Percentiles rank a stretch among this genome's conserved stretches.
Evolutionary conservation across 2,329 filamentous ascomycete species (phyloP).

Genomic region (Neonectria punicea): DNA sequence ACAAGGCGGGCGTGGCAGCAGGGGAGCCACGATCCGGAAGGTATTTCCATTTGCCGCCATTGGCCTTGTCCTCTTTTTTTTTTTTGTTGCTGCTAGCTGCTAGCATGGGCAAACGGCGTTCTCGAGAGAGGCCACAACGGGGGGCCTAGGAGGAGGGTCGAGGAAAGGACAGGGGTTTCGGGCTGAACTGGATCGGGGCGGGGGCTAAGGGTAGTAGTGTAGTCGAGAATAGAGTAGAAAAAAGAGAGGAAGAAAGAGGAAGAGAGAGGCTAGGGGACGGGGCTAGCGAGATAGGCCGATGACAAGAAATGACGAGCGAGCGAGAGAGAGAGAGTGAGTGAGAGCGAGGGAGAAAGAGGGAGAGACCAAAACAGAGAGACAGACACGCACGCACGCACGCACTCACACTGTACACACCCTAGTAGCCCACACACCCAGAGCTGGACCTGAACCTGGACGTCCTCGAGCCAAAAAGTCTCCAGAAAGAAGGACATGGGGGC

Average conservation of each 20-base stretch:
- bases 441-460: neutral
- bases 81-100: neutral
- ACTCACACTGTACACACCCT: too few relatives aligned
- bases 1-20: conserved; percentile 13
- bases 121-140: conserved; percentile 9
- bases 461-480: too few relatives aligned
- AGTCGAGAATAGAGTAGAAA: neutral
- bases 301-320: neutral
- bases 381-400: too few relatives aligned
- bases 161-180: conserved; percentile 16
- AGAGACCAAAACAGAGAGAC: neutral
- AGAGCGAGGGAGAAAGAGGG: too few relatives aligned
- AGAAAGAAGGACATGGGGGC: neutral
- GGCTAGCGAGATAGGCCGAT: neutral
- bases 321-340: neutral
- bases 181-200: conserved; percentile 30
- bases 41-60: conserved; percentile 23
- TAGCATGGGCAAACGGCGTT: conserved; percentile 17
- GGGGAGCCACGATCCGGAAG: conserved; percentile 10
- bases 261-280: neutral
- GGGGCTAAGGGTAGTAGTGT: neutral
- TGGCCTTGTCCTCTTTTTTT: conserved; percentile 7
- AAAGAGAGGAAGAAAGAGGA: neutral
- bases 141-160: conserved; percentile 21
- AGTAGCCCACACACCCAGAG: too few relatives aligned